Conservation (phyloP, 2,329 filamentous ascomycete genomes). For the Cordyceps sp. region DNA sequence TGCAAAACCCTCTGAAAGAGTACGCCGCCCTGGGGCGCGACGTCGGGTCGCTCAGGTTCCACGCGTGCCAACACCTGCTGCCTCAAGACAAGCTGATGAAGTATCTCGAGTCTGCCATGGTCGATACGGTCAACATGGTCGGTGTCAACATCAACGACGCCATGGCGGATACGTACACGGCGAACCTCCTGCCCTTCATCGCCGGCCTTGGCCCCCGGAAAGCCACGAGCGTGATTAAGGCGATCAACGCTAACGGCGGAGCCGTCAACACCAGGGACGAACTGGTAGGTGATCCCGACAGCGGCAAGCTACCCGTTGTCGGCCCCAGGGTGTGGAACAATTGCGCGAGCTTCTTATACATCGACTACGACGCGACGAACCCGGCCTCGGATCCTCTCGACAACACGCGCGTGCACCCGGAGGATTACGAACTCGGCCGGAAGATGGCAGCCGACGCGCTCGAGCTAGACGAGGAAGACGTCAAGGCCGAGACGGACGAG, state of each 20-base stretch:
- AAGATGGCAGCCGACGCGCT: conserved; percentile 98
- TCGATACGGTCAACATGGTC: conserved; percentile 95
- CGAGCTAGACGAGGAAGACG: conserved; percentile 93
- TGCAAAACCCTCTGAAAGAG: conserved; percentile 92
- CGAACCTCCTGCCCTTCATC: conserved; percentile 78
- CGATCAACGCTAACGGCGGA: conserved; percentile 82
- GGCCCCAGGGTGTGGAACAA: conserved; percentile 90
- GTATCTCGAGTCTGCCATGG: conserved; percentile 86
- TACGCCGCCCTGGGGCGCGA: conserved; percentile 88
- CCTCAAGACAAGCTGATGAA: conserved; percentile 75
- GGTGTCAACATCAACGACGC: conserved; percentile 93
- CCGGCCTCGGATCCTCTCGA: conserved; percentile 80
- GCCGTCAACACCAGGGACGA: conserved; percentile 72
- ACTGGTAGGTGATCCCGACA: conserved; percentile 74
- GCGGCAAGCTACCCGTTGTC: conserved; percentile 61
- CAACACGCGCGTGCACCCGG: conserved; percentile 91
- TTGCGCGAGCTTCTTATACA: conserved; percentile 86
- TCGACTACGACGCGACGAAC: conserved; percentile 73
- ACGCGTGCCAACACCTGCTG: conserved; percentile 76
- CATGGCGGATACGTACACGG: conserved; percentile 62
- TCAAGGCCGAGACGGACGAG: conserved; percentile 85
- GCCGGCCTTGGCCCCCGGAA: conserved; percentile 87
- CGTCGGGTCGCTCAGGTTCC: conserved; percentile 72
- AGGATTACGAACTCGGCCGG: conserved; percentile 93
- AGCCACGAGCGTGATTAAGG: conserved; percentile 55